Evolutionary conservation across 2,329 filamentous ascomycete genomes (phyloP).

Genomic region (Lasiodiplodia sp.): DNA sequence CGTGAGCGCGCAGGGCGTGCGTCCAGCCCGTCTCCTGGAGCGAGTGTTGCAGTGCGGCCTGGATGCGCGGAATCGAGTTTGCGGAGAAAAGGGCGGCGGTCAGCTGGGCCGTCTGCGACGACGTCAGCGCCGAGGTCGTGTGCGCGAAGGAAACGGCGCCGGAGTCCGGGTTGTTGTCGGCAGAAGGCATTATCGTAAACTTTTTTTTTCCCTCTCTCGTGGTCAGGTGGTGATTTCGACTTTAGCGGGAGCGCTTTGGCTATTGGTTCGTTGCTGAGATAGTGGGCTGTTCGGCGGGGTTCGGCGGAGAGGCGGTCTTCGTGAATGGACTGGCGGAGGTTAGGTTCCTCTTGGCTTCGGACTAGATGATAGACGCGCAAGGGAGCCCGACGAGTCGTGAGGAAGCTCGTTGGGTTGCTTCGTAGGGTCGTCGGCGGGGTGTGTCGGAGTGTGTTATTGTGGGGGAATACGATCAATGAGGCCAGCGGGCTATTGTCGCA

Average conservation of each 20-base stretch:
- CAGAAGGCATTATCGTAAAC: constrained; percentile 31
- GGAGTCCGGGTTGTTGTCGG: constrained; percentile 32
- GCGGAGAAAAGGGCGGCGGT: constrained; percentile 54
- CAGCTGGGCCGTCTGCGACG: constrained; percentile 53
- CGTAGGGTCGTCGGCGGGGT: not conserved
- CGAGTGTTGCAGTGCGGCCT: constrained; percentile 60
- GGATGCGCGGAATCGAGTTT: constrained; percentile 63
- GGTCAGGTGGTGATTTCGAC: not conserved
- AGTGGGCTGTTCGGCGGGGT: not conserved
- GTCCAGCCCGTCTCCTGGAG: constrained; percentile 67
- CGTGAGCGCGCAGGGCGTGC: constrained; percentile 61
- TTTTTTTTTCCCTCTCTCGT: not conserved
- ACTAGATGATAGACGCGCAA: not conserved
- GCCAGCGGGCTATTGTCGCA: not conserved
- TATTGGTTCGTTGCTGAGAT: not conserved
- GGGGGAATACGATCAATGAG: constrained; percentile 3
- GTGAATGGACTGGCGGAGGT: not conserved
- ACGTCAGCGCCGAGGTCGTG: constrained; percentile 49
- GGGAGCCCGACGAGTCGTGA: not conserved
- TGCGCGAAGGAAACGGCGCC: constrained; percentile 36
- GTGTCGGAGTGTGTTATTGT: constrained; percentile 5
- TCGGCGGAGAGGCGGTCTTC: not conserved
- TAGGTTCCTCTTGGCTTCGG: not conserved
- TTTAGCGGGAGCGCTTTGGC: not conserved
- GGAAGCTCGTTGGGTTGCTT: not conserved